Evolutionary conservation across 495 filamentous ascomycete genomes (phyloP), one percentile per base, ranked within the genome.

Genomic region (Xanthoparmelia taractica): DNA sequence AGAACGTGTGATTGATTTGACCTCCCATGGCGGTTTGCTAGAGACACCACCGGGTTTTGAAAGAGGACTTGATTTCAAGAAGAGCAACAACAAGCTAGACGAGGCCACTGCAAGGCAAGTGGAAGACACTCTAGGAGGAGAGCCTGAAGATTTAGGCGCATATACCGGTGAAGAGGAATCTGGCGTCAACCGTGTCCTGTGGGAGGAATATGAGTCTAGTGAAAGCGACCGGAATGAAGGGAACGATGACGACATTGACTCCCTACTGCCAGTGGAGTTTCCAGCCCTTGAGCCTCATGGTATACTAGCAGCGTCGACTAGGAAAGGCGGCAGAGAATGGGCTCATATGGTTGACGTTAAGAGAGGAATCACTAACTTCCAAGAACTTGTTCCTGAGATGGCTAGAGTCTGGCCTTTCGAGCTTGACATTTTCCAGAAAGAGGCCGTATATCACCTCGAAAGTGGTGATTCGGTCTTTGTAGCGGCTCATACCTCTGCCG

Each of bases 401-500:
- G 94, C 94, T 5, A 84, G 87, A 61, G 89, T 91, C 67, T 98
- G 91, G 91, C 91, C 92, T 10, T 98, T 98, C 65, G 94, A 98
- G 72, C 83, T 97, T 23, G 94, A 98, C 67, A 96, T 88, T 0
- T 98, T 98, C 76, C 94, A 98, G 69, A 98, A 97, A 70, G 94
- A 98, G 75, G 94, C 94, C 17, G 87, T 98, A 13, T 98, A 97
- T 70, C 95, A 98, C 75, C 83, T 98, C 20, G 94, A 98, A 71
- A 89, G 88, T 68, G 93, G 93, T 27, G 94, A 98, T 71, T 97
- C 94, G 0, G 94, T 98, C 45, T 98, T 98, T 70, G 95, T 98
- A 34, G 94, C 95, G n/a, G 94, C 94, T 7, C 94, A 98, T 73
- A 98, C 94, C 0, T 98, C 95, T 25, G 94, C 94, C 34, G 94